Base-by-base conservation (phyloP, 1,284 basidiomycete genomes). In the Sphagnurus paluster region DNA sequence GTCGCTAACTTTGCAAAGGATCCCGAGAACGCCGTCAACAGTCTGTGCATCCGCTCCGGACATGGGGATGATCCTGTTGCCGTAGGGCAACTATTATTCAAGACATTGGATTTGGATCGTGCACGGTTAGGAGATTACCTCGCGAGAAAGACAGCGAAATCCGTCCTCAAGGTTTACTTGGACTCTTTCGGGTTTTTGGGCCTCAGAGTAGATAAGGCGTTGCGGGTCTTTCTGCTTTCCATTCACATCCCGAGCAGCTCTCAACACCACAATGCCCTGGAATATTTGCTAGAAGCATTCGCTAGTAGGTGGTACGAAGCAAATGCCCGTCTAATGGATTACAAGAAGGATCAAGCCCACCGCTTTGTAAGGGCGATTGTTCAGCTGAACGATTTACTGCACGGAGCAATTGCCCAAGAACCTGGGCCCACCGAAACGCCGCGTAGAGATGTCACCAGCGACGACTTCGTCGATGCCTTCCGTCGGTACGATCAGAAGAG, bases 261-360 rank as follows among this genome's bases (percentile, higher is more conserved):
- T 3, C 70, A 73, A 39, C 71, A 72, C 49, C 60, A 70, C 35
- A 71, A 61, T 38, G 69, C 81, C 2, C 59, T 86, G 26, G 85
- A 90, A 46, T 77, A 80, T 50, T 72, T 91, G 1, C 75, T 91
- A 29, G 93, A 98, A 63, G 80, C 86, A 8, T 95, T 99, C 61
- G 90, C 93, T 5, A 77, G 80, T 52, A 79, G 89, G 20, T 99
- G 94, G 90, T 89, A 90, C 55, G 84, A 88, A 48, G 86, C 88
- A n/a, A 99, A 99, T 62, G 79, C 83, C 11, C 75, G 77, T 36
- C 75, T 80, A 25, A 80, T 93, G 19, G 77, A 87, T 2, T 93
- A 86, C 58, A 87, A 90, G 67, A 84, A 82, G 59, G 85, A 90
- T 51, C 71, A 91, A 41, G 86, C 91, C 1, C 72, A 79, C 48